Evolutionary conservation across 2,329 filamentous ascomycete genomes (phyloP), one percentile per base, ranked within the genome.

Genomic region (Diplodia intermedia): DNA sequence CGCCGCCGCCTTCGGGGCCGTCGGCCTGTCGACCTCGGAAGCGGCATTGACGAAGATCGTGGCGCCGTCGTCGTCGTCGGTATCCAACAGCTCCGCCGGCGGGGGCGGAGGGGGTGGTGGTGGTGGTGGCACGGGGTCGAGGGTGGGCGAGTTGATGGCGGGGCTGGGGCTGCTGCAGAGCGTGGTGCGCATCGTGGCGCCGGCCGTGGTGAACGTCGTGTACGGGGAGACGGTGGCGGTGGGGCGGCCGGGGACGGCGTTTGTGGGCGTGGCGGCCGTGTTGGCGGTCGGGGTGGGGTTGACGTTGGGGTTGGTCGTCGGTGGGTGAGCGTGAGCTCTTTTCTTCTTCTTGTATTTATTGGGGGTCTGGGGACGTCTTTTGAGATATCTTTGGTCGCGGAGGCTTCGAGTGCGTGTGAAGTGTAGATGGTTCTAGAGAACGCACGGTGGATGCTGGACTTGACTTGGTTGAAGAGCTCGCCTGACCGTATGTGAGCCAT

Each of bases 31-130:
- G 23, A 66, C 69, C 9, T 67, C 66, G 47, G 69, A 71, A 31
- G 69, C 69, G n/a, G 67, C 68, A 6, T 29, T 71, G 47, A 71
- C 69, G 5, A 71, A 71, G 57, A 61, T 65, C 52, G 60, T 71
- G 38, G 26, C 52, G 7, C 60, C 57, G 4, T 61, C 56, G 36
- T 38, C 38, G 15, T 4, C 40, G 15, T 15, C 12, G 38, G 5
- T 9, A 11, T 38, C 5, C 4, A 1, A 14, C 40, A 18, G 5
- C 40, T 15, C 33, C 29, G 18, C 15, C 53, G 15, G 20, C 14
- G 23, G 52, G 7, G 14, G 29, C 4, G 23, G 15, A 54, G 15
- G 14, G 14, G 40, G 40, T 1, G 40, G 40, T 3, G 40, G 43
- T 3, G 43, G 40, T 9, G 15, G 15, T 8, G 5, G 18, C 2